Evolutionary conservation across 306 rosid species (phyloP), one percentile per base, ranked within the genome.

Genomic region (Purshia tridentata): DNA sequence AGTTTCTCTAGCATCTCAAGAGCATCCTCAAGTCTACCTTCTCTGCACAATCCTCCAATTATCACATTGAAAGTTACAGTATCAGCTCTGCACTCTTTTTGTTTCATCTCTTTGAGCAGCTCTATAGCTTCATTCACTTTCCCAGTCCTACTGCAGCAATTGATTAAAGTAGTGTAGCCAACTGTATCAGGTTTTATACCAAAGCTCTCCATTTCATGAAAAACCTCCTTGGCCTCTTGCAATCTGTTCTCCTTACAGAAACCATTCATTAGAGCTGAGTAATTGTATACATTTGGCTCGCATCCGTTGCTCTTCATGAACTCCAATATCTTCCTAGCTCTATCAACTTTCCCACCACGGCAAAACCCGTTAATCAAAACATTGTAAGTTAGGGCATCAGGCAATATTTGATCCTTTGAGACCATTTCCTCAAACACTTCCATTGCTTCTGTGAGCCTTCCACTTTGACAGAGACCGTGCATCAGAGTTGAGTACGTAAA

Each of bases 291-390:
- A 78, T 88, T 89, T 8, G 98, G 97, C 50, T n/a, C 55, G 56
- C 96, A 93, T 51, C 98, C 96, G 58, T 89, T 86, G 79, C 64
- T 85, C 85, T 78, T 91, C 98, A 93, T 91, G 58, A 87, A 93
- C 23, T 78, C 89, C 65, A 91, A 62, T 41, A 93, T 74, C 73
- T 78, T 86, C 71, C 85, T 82, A 5, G 98, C 98, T 23, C 77
- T 87, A 56, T 86, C 87, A 5, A 84, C 83, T 65, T 91, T 82
- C 18, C 94, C 91, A 74, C 42, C 85, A 23, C 74, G 81, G 72
- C 90, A 93, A 72, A 93, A 89, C 9, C 98, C 98, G 20, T 84
- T 80, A 71, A 91, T 89, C 88, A 89, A 69, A 75, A 81, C 76
- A 76, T 89, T 91, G 89, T 88, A 93, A 23, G 91, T 85, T 44